Evolutionary conservation across 257 asterid species (phyloP), one percentile per base, ranked within the genome.

Genomic region (Handroanthus guayacan): DNA sequence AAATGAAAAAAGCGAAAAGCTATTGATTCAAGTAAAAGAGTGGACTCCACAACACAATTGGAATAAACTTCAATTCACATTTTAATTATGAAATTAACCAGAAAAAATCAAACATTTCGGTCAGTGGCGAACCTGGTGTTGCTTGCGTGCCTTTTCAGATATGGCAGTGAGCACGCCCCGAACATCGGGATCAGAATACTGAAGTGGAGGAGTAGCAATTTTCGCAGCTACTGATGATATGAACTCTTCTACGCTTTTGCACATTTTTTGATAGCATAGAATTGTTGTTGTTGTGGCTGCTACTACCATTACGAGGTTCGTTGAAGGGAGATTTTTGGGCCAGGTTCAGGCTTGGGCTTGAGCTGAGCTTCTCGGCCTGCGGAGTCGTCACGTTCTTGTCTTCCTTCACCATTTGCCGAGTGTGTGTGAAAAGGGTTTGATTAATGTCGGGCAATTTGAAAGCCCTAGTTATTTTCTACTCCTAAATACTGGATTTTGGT

Each of bases 111-210:
- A 25, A 25, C 31, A 25, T 25, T 25, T 25, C 31, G 31, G 54
- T 64, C 39, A 44, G 50, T 1, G 54, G 18, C 34, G 18, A 34
- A 93, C 99, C 99, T 92, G 92, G 39, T 78, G 86, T 70, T 97
- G 97, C 80, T 91, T 90, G 54, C 98, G 93, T 50, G 98, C 97
- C 76, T 87, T 83, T 44, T 90, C 95, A 37, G 98, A 91, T 60
- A 95, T 95, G 50, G 99, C 99, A 0, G 99, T 95, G 83, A 95
- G 95, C 68, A 90, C 95, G 20, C 97, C 99, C 99, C 99, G 93
- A 55, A 95, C 99, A 55, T 83, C 78, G 34, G 97, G 95, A 83
- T 90, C 98, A 69, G 96, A 83, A 66, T 75, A 78, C 71, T 90
- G 96, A 74, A 93, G 87, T 75, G 97, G 94, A 92, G 90, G 97